Percentiles rank a stretch among this genome's conserved stretches.
Conservation (phyloP, 345 rosid genomes). For the Aquilaria yunnanensis region DNA sequence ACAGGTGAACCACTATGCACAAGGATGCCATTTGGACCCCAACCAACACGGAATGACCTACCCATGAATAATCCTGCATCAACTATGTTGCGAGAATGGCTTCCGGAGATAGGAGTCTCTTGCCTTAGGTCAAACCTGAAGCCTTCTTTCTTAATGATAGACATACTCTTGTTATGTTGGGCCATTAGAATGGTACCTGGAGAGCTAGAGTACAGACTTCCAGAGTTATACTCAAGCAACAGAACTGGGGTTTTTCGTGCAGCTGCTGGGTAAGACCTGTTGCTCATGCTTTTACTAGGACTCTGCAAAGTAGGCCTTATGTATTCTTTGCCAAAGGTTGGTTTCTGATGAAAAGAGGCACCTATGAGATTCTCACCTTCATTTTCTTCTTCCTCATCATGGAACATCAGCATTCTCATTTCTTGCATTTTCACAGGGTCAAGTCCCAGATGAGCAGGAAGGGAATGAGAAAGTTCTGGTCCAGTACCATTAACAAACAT, state of each 20-base stretch:
- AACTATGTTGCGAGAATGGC: conserved; percentile 69
- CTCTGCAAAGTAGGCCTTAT: conserved; percentile 35
- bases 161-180: conserved; percentile 61
- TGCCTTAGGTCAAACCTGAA: conserved; percentile 63
- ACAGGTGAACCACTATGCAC: conserved; percentile 73
- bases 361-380: conserved; percentile 37
- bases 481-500: conserved; percentile 32
- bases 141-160: conserved; percentile 55
- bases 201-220: conserved; percentile 37
- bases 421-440: conserved; percentile 83
- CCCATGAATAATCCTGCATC: conserved; percentile 98
- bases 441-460: conserved; percentile 92
- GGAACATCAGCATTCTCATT: conserved; percentile 94
- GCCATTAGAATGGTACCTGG: conserved; percentile 62
- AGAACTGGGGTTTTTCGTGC: conserved; percentile 65
- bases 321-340: conserved; percentile 38
- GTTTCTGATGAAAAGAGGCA: conserved; percentile 31
- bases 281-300: conserved; percentile 38
- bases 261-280: conserved; percentile 41
- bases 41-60: conserved; percentile 93
- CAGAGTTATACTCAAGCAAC: conserved; percentile 72
- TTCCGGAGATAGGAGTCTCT: conserved; percentile 60
- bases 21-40: conserved; percentile 97
- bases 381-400: conserved; percentile 48
- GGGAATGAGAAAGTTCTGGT: conserved; percentile 86